Conservation (phyloP, 192 early-diverging fungal genomes). For the Lunasporangiospora selenospora region DNA sequence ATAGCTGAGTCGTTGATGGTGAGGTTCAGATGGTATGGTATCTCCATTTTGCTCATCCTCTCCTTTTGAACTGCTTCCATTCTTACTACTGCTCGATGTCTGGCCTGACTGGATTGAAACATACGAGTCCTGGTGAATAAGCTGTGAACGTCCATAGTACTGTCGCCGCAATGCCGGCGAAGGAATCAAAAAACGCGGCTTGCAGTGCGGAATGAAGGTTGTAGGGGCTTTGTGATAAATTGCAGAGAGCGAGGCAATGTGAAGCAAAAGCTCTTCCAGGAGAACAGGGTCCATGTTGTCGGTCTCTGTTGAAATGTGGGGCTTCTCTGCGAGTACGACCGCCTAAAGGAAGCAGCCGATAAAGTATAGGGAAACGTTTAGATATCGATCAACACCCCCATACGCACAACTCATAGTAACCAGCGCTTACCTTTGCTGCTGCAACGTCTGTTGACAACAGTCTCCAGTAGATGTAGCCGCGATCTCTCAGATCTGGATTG, state of each 20-base stretch:
- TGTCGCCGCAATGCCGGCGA: slow-evolving; percentile 56
- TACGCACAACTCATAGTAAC: slow-evolving; percentile 2
- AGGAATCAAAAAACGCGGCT: slow-evolving; percentile 57
- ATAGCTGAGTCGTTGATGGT: slow-evolving; percentile 42
- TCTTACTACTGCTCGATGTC: too few relatives aligned
- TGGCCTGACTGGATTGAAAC: slow-evolving; percentile 4
- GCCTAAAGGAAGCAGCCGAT: slow-evolving; percentile 51
- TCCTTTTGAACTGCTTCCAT: too few relatives aligned
- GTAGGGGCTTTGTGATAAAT: slow-evolving; percentile 93
- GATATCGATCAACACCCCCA: too few relatives aligned
- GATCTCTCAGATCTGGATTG: slow-evolving; percentile 97
- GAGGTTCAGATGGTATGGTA: too few relatives aligned
- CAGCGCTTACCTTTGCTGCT: slow-evolving; percentile 76
- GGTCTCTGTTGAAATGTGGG: slow-evolving; percentile 92
- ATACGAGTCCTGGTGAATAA: slow-evolving; percentile 33
- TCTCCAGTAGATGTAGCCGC: slow-evolving; percentile 98
- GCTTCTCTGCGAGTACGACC: slow-evolving; percentile 92
- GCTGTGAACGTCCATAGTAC: slow-evolving; percentile 25
- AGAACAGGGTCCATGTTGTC: slow-evolving; percentile 88
- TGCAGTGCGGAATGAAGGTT: slow-evolving; percentile 79
- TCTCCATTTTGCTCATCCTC: too few relatives aligned
- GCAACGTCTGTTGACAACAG: slow-evolving; percentile 94
- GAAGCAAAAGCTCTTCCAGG: slow-evolving; percentile 86
- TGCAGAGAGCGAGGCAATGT: slow-evolving; percentile 88
- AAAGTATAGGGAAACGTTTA: neutral